These are phyloP conservation scores for Macrolepiota albuminosa DNA, from an alignment of 768 basidiomycete species.

Conservation along the genomic window DNA sequence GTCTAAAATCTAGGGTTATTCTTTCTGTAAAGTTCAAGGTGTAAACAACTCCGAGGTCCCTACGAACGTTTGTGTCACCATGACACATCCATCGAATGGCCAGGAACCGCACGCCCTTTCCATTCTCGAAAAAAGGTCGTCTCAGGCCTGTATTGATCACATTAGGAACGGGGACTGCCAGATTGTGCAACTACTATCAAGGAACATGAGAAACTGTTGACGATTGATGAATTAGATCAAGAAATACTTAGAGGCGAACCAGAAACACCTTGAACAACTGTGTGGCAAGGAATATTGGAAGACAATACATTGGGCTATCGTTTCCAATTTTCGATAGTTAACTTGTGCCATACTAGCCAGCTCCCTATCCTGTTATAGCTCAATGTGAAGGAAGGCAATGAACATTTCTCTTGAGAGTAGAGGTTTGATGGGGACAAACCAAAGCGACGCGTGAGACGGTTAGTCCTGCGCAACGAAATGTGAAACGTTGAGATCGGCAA, in stretches of 20 bases:
- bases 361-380: not conserved
- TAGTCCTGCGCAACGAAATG: not conserved
- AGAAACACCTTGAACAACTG: not conserved
- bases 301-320: not conserved
- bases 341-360: not conserved
- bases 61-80: not conserved
- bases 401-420: not conserved
- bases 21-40: not conserved
- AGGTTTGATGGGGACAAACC: not conserved
- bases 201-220: not conserved
- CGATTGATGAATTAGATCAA: not conserved
- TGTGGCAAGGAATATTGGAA: not conserved
- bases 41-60: conserved; percentile 4
- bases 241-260: not conserved
- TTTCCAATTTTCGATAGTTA: not conserved
- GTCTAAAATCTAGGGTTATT: not conserved
- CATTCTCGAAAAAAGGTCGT: not conserved
- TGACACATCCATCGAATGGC: too few species aligned
- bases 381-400: not conserved
- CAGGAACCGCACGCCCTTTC: not conserved
- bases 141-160: not conserved
- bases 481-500: not conserved
- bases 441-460: not conserved
- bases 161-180: not conserved
- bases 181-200: not conserved